Evolutionary conservation across 139 green algal species (phyloP).

Genomic region (Chlorella sp.): DNA sequence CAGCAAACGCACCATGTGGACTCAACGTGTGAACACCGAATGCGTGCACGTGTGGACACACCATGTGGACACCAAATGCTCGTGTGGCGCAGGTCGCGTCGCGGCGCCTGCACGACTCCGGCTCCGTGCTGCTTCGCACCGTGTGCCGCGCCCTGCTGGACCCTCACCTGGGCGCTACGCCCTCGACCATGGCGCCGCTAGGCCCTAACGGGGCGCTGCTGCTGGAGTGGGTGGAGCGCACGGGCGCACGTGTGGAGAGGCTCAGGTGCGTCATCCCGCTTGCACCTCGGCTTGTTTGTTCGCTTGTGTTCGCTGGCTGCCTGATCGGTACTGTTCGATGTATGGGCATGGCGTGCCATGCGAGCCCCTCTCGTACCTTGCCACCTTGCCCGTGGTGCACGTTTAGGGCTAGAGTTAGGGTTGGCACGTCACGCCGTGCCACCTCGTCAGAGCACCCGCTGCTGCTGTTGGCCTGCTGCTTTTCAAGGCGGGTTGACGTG

Average conservation of each 20-base stretch:
- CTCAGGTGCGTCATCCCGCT: not conserved
- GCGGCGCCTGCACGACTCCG: not conserved
- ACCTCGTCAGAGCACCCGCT: no score
- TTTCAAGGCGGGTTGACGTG: not conserved
- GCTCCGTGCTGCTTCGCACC: not conserved
- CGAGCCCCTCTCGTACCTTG: no score
- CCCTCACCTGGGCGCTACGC: not conserved
- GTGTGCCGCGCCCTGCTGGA: not conserved
- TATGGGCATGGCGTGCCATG: not conserved
- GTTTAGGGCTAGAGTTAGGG: not conserved
- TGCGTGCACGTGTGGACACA: not conserved
- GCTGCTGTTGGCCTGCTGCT: not conserved
- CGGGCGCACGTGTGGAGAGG: not conserved
- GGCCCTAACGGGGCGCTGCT: not conserved
- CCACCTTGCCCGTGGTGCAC: no score
- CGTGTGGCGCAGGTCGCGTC: not conserved
- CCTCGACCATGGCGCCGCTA: not conserved
- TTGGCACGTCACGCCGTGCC: no score
- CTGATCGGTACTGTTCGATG: no score
- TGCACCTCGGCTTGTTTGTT: not conserved
- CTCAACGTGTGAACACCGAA: no score
- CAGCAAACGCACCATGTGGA: no score
- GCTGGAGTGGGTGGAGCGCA: not conserved
- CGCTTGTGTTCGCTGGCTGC: not conserved
- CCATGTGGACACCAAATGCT: not conserved